phyloP scores from a whole-genome alignment of 2,329 filamentous ascomycete species.

The Trichoderma sp. region DNA sequence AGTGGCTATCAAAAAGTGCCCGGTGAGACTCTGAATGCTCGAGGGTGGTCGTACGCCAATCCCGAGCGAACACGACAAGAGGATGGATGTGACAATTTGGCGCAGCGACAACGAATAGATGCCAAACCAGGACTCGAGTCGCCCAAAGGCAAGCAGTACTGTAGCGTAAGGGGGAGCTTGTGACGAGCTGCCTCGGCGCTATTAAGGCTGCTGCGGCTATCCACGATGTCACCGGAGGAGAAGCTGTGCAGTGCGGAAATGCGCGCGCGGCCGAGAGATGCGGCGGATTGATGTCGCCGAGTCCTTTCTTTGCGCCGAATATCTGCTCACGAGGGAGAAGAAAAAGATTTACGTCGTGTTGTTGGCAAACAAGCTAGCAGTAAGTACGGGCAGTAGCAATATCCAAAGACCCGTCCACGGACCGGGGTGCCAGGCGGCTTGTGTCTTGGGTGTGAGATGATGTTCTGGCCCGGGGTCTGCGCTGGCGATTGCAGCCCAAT shows the following conservation, averaged over 20 bases:
- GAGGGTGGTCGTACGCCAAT: background rate
- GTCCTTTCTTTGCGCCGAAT: background rate
- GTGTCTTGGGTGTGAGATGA: constrained; percentile 11
- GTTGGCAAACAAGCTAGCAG: constrained; percentile 22
- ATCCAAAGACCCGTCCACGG: constrained; percentile 13
- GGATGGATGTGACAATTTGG: background rate
- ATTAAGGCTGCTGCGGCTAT: constrained; percentile 14
- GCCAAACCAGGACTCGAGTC: background rate
- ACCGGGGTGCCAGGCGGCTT: constrained; percentile 24
- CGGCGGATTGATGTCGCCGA: constrained; percentile 11
- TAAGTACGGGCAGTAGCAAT: background rate
- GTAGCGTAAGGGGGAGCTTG: background rate
- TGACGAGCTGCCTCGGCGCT: background rate
- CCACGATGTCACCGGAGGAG: constrained; percentile 3
- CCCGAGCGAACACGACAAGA: background rate
- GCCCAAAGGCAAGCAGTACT: background rate
- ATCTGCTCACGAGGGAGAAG: constrained; percentile 2
- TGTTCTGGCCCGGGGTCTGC: constrained; percentile 12
- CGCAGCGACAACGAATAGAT: background rate
- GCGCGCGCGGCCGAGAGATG: constrained; percentile 11
- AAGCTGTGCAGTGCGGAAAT: constrained; percentile 18
- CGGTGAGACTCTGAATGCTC: background rate
- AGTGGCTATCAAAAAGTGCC: background rate
- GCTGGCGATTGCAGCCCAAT: constrained; percentile 26
- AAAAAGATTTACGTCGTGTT: constrained; percentile 25